These are phyloP conservation scores for Leccinum subtestaceum DNA, from an alignment of 768 basidiomycete species.

Conservation along the genomic window DNA sequence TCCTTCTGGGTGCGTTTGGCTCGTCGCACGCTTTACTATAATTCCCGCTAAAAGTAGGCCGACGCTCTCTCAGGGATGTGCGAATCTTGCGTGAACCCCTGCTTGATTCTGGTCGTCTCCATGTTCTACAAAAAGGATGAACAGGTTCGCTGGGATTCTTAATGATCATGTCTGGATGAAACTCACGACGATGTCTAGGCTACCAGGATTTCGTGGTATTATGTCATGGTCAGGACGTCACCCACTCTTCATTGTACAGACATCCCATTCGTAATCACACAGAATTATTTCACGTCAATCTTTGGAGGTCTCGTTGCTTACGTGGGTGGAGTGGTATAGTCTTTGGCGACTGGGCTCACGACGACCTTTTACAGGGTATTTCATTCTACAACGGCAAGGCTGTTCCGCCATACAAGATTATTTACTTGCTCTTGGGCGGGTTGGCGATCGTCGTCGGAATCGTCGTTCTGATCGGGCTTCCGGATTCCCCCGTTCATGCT, in stretches of 20 bases:
- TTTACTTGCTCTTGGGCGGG: conserved; percentile 58
- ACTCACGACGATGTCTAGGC: conserved; percentile 35
- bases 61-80: conserved; percentile 49
- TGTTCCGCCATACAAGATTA: conserved; percentile 58
- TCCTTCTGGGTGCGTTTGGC: conserved; percentile 47
- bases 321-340: conserved; percentile 31
- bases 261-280: neutral
- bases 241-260: neutral
- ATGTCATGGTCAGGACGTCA: conserved; percentile 49
- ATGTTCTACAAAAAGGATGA: conserved; percentile 73
- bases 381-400: conserved; percentile 48
- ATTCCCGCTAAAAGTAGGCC: neutral
- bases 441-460: conserved; percentile 59
- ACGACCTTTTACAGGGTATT: conserved; percentile 40
- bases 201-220: conserved; percentile 61
- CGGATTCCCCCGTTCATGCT: conserved; percentile 65
- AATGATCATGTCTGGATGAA: neutral
- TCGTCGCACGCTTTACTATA: neutral
- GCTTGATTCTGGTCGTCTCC: conserved; percentile 57
- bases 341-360: neutral
- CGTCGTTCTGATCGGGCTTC: conserved; percentile 56
- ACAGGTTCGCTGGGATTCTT: conserved; percentile 36
- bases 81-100: conserved; percentile 63
- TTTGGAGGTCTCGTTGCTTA: conserved; percentile 68
- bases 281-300: conserved; percentile 59